These are phyloP conservation scores for Globisporangium uncinulatum DNA, from an alignment of 352 stramenopile species.

Conservation along the genomic window DNA sequence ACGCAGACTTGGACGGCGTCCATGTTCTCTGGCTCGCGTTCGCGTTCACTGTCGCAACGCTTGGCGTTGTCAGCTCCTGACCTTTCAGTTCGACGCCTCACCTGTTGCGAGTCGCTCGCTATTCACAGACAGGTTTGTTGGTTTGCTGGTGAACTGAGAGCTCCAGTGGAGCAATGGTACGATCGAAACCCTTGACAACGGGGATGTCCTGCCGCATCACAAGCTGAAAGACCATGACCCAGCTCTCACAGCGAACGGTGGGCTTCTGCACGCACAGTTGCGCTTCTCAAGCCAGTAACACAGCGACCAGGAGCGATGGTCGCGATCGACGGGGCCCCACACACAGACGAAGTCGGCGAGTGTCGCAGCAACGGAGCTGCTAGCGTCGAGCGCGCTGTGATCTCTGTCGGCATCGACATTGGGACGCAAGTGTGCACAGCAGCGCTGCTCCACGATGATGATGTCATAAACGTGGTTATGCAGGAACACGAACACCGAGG, in stretches of 20 bases:
- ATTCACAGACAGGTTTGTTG: not conserved
- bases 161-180: not conserved
- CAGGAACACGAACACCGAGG: not conserved
- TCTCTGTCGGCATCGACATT: slow-evolving; percentile 10
- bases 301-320: not conserved
- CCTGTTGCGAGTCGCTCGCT: too few species aligned
- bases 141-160: not conserved
- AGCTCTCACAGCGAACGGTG: not conserved
- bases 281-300: too few species aligned
- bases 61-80: not conserved
- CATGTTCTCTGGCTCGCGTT: slow-evolving; percentile 28
- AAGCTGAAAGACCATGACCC: not conserved
- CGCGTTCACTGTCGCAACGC: slow-evolving; percentile 12
- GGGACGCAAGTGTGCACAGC: slow-evolving; percentile 6
- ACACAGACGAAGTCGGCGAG: too few species aligned
- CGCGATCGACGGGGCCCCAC: not conserved
- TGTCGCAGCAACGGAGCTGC: too few species aligned
- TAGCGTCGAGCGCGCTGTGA: not conserved
- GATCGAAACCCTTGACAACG: not conserved
- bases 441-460: not conserved
- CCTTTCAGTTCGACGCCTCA: not conserved
- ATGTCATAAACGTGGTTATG: not conserved
- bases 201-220: not conserved
- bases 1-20: slow-evolving; percentile 76
- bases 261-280: not conserved